Evolutionary conservation across 78 protist genomes (phyloP).

Genomic region (Cyanophora paradoxa): DNA sequence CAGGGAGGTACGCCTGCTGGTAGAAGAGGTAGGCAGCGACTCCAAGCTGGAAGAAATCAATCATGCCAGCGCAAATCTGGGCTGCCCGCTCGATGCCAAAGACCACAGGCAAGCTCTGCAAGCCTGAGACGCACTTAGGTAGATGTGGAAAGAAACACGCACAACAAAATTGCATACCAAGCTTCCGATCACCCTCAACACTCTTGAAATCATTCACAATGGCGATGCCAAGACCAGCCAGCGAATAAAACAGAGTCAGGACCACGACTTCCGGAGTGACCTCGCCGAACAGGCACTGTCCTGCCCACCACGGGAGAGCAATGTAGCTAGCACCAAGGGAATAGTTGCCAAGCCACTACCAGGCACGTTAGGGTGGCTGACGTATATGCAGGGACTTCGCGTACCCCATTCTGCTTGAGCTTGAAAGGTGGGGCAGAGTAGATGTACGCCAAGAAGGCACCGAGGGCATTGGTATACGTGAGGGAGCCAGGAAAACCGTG

Average conservation of each 20-base stretch:
- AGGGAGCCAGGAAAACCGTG: not conserved
- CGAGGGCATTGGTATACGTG: not conserved
- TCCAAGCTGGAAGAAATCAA: slow-evolving; percentile 37
- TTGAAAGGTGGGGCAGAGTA: slow-evolving; percentile 21
- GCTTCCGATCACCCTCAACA: slow-evolving; percentile 14
- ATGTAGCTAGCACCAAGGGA: slow-evolving; percentile 19
- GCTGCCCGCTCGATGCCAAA: slow-evolving; percentile 32
- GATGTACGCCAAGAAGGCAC: slow-evolving; percentile 29
- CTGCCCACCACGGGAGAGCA: slow-evolving; percentile 41
- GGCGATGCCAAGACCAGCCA: slow-evolving; percentile 35
- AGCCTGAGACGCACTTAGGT: not conserved
- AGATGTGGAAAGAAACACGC: not conserved
- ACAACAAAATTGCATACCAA: not conserved
- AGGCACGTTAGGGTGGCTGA: no score
- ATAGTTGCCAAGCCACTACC: not conserved
- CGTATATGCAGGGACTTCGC: no score
- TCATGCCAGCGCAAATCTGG: slow-evolving; percentile 32
- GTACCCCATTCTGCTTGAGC: not conserved
- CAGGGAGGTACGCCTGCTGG: no score
- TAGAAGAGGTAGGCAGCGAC: not conserved
- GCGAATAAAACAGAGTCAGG: slow-evolving; percentile 32
- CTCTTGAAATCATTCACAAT: slow-evolving; percentile 33
- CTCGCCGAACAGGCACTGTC: not conserved
- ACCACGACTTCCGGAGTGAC: not conserved
- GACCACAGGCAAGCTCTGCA: not conserved